Percentiles rank a stretch among this genome's conserved stretches.
Evolutionary conservation across 257 asterid species (phyloP).

Genomic region (Dorcoceras hygrometricum): DNA sequence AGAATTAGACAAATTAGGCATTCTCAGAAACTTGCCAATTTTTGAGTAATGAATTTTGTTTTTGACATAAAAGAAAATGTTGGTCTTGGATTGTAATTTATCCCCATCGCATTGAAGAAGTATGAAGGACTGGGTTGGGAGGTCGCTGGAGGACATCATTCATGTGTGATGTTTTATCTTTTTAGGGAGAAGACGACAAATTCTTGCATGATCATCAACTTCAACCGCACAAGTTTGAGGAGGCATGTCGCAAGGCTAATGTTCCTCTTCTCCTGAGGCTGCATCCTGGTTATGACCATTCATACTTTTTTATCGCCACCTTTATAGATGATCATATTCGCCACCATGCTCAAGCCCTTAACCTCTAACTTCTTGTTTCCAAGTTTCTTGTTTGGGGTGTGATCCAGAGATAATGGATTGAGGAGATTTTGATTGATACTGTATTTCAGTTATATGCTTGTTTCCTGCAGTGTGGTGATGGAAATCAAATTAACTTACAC

Average conservation of each 20-base stretch:
- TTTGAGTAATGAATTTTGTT: no score
- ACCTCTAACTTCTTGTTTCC: constrained; percentile 27
- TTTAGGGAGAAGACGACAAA: constrained; percentile 83
- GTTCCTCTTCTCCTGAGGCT: constrained; percentile 64
- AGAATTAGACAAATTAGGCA: background rate
- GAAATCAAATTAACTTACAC: no score
- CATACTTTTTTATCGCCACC: constrained; percentile 74
- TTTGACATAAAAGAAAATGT: no score
- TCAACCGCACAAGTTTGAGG: constrained; percentile 68
- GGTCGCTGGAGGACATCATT: no score
- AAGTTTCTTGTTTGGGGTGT: no score
- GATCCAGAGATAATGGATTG: no score
- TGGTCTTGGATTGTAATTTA: no score
- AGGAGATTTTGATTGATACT: background rate
- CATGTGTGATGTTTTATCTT: background rate
- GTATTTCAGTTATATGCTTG: no score
- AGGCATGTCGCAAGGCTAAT: constrained; percentile 59
- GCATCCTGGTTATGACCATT: constrained; percentile 96
- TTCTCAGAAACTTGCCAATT: background rate
- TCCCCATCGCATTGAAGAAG: no score
- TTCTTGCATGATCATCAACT: constrained; percentile 69
- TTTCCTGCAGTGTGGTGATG: no score
- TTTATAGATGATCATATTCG: constrained; percentile 84
- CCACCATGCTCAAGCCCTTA: constrained; percentile 90
- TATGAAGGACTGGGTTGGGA: no score